A percentile compares a stretch with the other conserved stretches of the same genome.
Conservation (phyloP, 164 flowering plant species). For the Magnolia changhungtana region DNA sequence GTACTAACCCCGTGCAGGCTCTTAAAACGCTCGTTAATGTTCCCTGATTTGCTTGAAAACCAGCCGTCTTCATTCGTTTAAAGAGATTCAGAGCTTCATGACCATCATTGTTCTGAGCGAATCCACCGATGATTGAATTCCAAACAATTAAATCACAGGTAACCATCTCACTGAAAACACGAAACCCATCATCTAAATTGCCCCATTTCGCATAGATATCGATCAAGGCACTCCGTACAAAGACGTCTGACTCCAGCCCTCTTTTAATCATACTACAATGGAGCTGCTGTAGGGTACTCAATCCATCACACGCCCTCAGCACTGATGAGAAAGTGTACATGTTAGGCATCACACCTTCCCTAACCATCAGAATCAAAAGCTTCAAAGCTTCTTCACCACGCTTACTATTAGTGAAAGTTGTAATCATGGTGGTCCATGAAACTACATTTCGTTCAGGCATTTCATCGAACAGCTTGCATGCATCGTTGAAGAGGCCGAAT, state of each 20-base stretch:
- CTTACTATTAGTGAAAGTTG: constrained; percentile 43
- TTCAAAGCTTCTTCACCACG: constrained; percentile 40
- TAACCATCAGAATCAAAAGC: constrained; percentile 55
- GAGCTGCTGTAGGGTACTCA: constrained; percentile 44
- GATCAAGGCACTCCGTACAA: constrained; percentile 74
- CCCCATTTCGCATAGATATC: constrained; percentile 77
- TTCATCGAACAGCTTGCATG: constrained; percentile 59
- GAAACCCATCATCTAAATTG: constrained; percentile 35
- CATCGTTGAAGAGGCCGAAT: constrained; percentile 51
- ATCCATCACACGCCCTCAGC: constrained; percentile 58
- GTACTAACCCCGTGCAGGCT: constrained; percentile 68
- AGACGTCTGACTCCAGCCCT: constrained; percentile 75
- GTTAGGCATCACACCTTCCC: constrained; percentile 67
- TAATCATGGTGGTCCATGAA: constrained; percentile 88
- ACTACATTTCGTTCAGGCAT: constrained; percentile 77
- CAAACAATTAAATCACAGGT: constrained; percentile 74
- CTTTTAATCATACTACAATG: constrained; percentile 52
- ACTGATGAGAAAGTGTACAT: constrained; percentile 76
- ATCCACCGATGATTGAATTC: constrained; percentile 78
- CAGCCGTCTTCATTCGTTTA: constrained; percentile 66
- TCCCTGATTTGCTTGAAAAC: constrained; percentile 56
- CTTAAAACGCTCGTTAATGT: constrained; percentile 73
- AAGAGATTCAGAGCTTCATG: constrained; percentile 62
- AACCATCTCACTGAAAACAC: constrained; percentile 66
- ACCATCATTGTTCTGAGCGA: constrained; percentile 70